Percentiles rank a stretch among this genome's conserved stretches.
phyloP scores from a whole-genome alignment of 331 rosid species.

The Rhamnella rubrinervis region DNA sequence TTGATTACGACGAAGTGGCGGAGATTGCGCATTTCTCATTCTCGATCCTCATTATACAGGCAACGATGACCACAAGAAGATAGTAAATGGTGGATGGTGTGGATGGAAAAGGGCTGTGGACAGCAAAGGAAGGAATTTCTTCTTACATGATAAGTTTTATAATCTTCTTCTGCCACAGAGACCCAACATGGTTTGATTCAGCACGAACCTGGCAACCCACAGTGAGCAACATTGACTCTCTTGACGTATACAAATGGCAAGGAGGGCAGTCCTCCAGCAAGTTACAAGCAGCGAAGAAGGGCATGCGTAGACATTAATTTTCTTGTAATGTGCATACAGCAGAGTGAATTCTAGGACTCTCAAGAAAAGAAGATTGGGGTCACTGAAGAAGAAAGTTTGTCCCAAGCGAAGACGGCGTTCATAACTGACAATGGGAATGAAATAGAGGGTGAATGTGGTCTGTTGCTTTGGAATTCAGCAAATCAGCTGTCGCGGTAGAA shows the following conservation, averaged over 20 bases:
- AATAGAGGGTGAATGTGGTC: too few species aligned
- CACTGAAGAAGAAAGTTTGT: too few species aligned
- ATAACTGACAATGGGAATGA: too few species aligned
- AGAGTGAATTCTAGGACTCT: too few species aligned
- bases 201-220: too few species aligned
- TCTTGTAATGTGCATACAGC: too few species aligned
- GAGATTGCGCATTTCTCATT: conserved; percentile 89
- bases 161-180: conserved; percentile 92
- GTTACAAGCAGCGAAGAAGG: background rate
- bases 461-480: too few species aligned
- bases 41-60: conserved; percentile 99
- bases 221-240: background rate
- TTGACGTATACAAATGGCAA: background rate
- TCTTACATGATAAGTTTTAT: conserved; percentile 86
- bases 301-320: background rate
- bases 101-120: conserved; percentile 97
- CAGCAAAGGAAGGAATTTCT: conserved; percentile 79
- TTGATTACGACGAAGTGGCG: conserved; percentile 83
- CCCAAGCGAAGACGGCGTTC: too few species aligned
- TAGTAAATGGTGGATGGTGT: conserved; percentile 86
- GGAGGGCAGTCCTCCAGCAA: background rate
- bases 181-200: conserved; percentile 79
- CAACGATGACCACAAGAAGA: conserved; percentile 72
- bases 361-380: too few species aligned
- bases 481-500: too few species aligned